phyloP scores from a whole-genome alignment of 2,329 filamentous ascomycete species.

The Emergomyces africanus region DNA sequence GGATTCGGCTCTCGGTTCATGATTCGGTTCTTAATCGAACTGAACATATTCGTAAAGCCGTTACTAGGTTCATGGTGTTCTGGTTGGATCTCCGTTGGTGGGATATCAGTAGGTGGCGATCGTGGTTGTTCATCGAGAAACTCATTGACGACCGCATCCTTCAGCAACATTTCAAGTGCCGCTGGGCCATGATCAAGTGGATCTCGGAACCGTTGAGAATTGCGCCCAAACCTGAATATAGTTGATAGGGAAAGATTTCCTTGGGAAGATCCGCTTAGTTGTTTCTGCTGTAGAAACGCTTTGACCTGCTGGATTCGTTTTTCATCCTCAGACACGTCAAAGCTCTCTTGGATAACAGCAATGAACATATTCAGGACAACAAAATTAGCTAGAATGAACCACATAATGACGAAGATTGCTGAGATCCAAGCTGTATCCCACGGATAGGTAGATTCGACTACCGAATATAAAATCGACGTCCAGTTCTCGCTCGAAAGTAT shows the following conservation, averaged over 20 bases:
- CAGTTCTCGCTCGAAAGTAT: constrained; percentile 93
- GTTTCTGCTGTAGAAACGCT: constrained; percentile 83
- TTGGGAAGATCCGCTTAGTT: constrained; percentile 55
- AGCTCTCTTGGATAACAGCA: constrained; percentile 99
- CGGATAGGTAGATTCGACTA: constrained; percentile 54
- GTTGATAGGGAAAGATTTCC: constrained; percentile 65
- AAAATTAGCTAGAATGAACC: constrained; percentile 92
- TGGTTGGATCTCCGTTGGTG: constrained; percentile 15
- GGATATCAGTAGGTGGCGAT: constrained; percentile 19
- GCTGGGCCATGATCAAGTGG: constrained; percentile 85
- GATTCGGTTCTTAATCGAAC: constrained; percentile 43
- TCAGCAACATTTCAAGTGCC: constrained; percentile 90
- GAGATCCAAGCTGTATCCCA: constrained; percentile 81
- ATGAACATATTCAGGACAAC: constrained; percentile 99
- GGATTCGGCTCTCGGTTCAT: constrained; percentile 72
- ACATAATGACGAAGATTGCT: constrained; percentile 78
- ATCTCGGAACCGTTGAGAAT: constrained; percentile 53
- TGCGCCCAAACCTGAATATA: constrained; percentile 52
- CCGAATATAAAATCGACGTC: constrained; percentile 75
- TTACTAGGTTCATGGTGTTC: constrained; percentile 43
- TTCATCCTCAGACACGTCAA: constrained; percentile 96
- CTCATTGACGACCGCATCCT: constrained; percentile 87
- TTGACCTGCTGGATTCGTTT: constrained; percentile 95
- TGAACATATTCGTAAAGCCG: constrained; percentile 48
- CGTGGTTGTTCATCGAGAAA: constrained; percentile 64